Conservation (phyloP, 768 basidiomycete genomes). For the Rhizopogon vinicolor region DNA sequence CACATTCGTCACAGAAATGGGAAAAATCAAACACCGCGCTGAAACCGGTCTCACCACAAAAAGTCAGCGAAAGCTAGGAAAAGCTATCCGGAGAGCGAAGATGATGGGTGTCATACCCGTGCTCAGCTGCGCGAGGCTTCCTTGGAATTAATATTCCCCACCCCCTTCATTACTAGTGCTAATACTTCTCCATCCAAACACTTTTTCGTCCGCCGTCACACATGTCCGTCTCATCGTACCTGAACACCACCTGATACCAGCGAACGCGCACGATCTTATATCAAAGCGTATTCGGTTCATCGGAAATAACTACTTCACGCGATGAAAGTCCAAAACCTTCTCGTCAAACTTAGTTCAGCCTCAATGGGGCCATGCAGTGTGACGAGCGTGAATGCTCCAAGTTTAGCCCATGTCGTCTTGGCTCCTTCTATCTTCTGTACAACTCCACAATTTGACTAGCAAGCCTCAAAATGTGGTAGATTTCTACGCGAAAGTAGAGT, state of each 20-base stretch:
- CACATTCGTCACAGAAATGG: slow-evolving; percentile 65
- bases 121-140: slow-evolving; percentile 26
- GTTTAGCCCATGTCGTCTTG: no score
- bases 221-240: not conserved
- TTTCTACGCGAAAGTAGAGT: not conserved
- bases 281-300: not conserved
- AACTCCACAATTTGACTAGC: not conserved
- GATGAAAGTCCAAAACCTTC: not conserved
- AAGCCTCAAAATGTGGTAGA: not conserved
- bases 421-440: not conserved
- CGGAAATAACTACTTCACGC: not conserved
- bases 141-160: not conserved
- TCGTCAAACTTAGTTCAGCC: not conserved
- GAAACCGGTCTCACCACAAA: slow-evolving; percentile 71
- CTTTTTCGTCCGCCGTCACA: not conserved
- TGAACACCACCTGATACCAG: not conserved
- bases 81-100: slow-evolving; percentile 84
- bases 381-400: no score
- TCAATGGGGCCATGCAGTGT: not conserved
- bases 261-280: not conserved
- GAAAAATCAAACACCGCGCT: slow-evolving; percentile 71
- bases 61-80: slow-evolving; percentile 73
- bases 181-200: not conserved
- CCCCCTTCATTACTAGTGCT: no score
- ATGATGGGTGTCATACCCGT: slow-evolving; percentile 85